Base-by-base conservation (phyloP, 495 filamentous ascomycete species). In the Trichocladium antarcticum region DNA sequence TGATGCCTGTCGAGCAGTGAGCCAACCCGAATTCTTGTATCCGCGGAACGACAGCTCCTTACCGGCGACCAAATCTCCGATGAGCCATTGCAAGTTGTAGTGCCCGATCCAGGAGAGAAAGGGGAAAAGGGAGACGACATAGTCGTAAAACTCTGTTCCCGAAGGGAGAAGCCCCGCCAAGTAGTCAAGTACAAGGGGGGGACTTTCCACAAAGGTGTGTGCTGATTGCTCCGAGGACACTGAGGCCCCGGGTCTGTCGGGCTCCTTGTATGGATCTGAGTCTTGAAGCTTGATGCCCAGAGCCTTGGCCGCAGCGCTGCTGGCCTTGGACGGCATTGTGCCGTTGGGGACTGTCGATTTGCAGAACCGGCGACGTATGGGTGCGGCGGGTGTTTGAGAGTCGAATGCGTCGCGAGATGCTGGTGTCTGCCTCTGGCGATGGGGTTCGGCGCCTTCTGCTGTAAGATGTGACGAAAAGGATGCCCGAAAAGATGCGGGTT, bases 11-110 rank as follows among this genome's bases (percentile, higher is more conserved):
- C 19, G 6, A 5, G 34, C 0, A 20, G 57, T 67, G 35, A 54
- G 55, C 21, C 44, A 31, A 14, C 19, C 39, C 48, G n/a, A n/a
- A 8, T 10, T 6, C 20, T 8, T 32, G 32, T n/a, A 9, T 8
- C 8, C 4, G 24, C 8, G 24, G 4, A 42, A 19, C 6, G 10
- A 20, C 1, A 35, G 45, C 22, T 2, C 80, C n/a, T 64, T 64
- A 87, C 90, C 92, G 45, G 92, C 93, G 41, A 95, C 81, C 37
- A 96, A 61, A 68, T 98, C 92, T 47, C 90, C 90, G 11, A 78
- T 55, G 10, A 96, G 67, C 92, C 92, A 98, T 72, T 85, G 79
- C 37, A 80, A 3, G 62, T 98, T 98, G 64, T 98, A 98, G 37
- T 81, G 75, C 9, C 69, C 67, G 53, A 98, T 92, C 92, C 92